Evolutionary conservation across 108 stramenopile species (phyloP).

Genomic region (Aureococcus anophagefferens): DNA sequence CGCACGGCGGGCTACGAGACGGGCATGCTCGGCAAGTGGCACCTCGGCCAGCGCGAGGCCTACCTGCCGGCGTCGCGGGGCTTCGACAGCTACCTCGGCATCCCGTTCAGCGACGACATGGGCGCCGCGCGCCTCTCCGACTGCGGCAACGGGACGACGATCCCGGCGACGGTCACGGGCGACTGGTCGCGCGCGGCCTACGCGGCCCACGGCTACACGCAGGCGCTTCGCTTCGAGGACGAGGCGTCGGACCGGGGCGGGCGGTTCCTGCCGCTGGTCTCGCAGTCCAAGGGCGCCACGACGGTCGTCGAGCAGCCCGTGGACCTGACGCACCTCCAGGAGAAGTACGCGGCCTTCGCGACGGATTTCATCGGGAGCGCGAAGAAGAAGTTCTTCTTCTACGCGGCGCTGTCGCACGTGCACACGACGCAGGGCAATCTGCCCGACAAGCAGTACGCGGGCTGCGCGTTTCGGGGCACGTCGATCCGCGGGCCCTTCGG

Average conservation of each 20-base stretch:
- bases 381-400: slow-evolving; percentile 59
- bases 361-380: slow-evolving; percentile 25
- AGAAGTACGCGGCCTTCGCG: slow-evolving; percentile 31
- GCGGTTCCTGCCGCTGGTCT: too few species aligned
- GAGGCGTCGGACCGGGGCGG: too few species aligned
- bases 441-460: slow-evolving; percentile 29
- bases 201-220: too few species aligned
- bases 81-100: slow-evolving; percentile 65
- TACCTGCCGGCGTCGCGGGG: too few species aligned
- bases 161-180: too few species aligned
- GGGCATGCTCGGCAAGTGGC: slow-evolving; percentile 49
- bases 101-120: slow-evolving; percentile 31
- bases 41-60: too few species aligned
- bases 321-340: slow-evolving; percentile 32
- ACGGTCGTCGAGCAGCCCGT: slow-evolving; percentile 54
- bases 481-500: slow-evolving; percentile 42
- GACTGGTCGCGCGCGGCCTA: too few species aligned
- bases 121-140: too few species aligned
- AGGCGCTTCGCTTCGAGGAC: too few species aligned
- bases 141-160: too few species aligned
- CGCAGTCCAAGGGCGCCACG: too few species aligned
- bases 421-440: slow-evolving; percentile 16
- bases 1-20: slow-evolving; percentile 52
- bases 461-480: slow-evolving; percentile 14
- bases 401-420: slow-evolving; percentile 48